Conservation (phyloP, 2,329 filamentous ascomycete genomes). For the Ophiostoma sp. region DNA sequence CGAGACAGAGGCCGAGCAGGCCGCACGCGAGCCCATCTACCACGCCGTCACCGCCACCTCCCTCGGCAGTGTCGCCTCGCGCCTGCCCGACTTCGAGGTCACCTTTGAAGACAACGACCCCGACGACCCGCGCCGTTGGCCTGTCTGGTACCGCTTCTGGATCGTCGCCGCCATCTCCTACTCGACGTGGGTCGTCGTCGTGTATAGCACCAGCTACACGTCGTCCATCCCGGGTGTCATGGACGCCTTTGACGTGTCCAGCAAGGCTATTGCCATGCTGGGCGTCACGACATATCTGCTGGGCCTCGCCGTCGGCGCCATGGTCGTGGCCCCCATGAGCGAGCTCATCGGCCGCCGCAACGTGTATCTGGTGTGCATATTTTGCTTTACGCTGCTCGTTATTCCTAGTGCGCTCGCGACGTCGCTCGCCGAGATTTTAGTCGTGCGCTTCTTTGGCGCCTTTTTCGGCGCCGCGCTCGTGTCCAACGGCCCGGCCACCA, state of each 20-base stretch:
- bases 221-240: slow-evolving; percentile 62
- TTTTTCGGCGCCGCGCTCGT: slow-evolving; percentile 64
- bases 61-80: slow-evolving; percentile 37
- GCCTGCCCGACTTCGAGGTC: slow-evolving; percentile 59
- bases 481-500: slow-evolving; percentile 73
- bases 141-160: slow-evolving; percentile 43
- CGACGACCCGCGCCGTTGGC: slow-evolving; percentile 63
- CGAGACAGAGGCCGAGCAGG: slow-evolving; percentile 25
- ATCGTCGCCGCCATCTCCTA: slow-evolving; percentile 40
- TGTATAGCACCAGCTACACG: slow-evolving; percentile 72
- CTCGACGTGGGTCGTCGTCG: slow-evolving; percentile 46
- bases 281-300: slow-evolving; percentile 70
- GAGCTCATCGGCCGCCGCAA: slow-evolving; percentile 61
- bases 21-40: slow-evolving; percentile 36
- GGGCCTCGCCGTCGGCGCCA: slow-evolving; percentile 62
- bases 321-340: slow-evolving; percentile 67
- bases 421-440: slow-evolving; percentile 58
- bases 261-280: slow-evolving; percentile 56
- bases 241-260: slow-evolving; percentile 53
- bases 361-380: slow-evolving; percentile 61
- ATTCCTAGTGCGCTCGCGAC: slow-evolving; percentile 65
- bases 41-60: slow-evolving; percentile 39
- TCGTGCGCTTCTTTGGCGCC: slow-evolving; percentile 61
- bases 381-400: slow-evolving; percentile 59
- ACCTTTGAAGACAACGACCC: slow-evolving; percentile 59